These are phyloP conservation scores for Hypoxylon sp. DNA, from an alignment of 2,329 filamentous ascomycete genomes.

Conservation along the genomic window DNA sequence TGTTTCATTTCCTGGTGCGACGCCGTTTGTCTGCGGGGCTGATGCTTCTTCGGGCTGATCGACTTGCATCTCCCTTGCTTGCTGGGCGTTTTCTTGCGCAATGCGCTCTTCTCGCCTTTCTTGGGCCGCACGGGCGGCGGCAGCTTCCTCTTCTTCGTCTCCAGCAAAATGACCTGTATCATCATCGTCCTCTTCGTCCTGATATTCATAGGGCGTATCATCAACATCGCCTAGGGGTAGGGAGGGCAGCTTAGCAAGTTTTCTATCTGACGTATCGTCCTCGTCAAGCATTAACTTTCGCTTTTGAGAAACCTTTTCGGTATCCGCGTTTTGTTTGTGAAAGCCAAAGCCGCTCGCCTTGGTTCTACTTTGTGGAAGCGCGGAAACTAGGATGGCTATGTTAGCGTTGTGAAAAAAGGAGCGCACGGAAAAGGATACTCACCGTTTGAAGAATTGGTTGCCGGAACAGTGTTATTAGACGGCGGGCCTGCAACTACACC, in stretches of 20 bases:
- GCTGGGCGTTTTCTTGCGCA: conserved; percentile 61
- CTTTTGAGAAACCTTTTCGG: conserved; percentile 72
- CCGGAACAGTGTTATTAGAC: conserved; percentile 46
- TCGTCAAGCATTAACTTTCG: conserved; percentile 86
- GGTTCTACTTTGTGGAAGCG: conserved; percentile 71
- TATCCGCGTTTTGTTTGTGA: conserved; percentile 70
- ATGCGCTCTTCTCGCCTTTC: conserved; percentile 80
- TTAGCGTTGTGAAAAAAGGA: conserved; percentile 39
- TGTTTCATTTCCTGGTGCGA: conserved; percentile 34
- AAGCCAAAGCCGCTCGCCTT: conserved; percentile 89
- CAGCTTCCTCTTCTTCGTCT: conserved; percentile 87
- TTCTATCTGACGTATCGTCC: conserved; percentile 85
- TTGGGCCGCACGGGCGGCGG: conserved; percentile 83
- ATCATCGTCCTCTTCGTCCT: conserved; percentile 71
- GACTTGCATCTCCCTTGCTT: conserved; percentile 54
- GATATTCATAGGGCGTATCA: conserved; percentile 66
- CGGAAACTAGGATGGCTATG: conserved; percentile 52
- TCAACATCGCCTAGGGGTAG: conserved; percentile 72
- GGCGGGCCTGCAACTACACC: conserved; percentile 55
- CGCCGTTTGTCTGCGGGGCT: conserved; percentile 39
- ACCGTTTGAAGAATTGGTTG: conserved; percentile 51
- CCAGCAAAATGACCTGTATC: conserved; percentile 80
- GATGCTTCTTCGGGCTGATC: conserved; percentile 44
- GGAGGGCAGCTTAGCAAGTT: conserved; percentile 88
- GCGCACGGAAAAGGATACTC: conserved; percentile 29